Conservation (phyloP, 139 green algal species). For the Cymbomonas tetramitiformis region DNA sequence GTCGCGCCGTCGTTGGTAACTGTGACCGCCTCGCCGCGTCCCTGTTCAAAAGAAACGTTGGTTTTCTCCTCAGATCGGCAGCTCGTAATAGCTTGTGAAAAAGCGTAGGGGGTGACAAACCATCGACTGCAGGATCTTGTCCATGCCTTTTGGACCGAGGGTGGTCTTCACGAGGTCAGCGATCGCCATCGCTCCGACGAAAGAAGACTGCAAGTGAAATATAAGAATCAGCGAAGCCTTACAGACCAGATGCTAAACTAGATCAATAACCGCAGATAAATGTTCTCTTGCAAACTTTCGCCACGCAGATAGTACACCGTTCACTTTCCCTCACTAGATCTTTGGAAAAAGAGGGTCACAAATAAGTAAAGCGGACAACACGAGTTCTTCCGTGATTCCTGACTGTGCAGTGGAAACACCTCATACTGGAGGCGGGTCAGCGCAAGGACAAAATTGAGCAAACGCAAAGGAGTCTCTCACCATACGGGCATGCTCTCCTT, state of each 20-base stretch:
- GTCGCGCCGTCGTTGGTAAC: conserved; percentile 98
- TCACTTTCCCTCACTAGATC: too few species aligned
- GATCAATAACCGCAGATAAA: not conserved
- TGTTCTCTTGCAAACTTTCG: not conserved
- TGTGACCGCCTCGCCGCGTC: conserved; percentile 60
- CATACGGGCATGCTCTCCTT: conserved; percentile 82
- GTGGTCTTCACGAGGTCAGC: conserved; percentile 94
- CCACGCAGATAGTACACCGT: not conserved
- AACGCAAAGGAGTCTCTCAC: too few species aligned
- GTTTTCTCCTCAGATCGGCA: too few species aligned
- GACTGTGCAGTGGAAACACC: too few species aligned
- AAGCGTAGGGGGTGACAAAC: too few species aligned
- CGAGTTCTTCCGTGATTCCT: too few species aligned
- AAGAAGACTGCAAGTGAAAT: conserved; percentile 46
- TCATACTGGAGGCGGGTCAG: too few species aligned
- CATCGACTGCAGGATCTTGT: conserved; percentile 97
- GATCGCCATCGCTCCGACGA: conserved; percentile 92
- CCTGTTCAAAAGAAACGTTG: too few species aligned
- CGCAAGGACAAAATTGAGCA: not conserved
- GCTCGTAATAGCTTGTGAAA: too few species aligned
- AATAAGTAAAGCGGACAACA: too few species aligned
- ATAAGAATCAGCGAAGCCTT: not conserved
- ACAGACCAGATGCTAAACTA: too few species aligned
- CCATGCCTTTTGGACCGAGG: conserved; percentile 82
- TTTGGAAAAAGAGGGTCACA: too few species aligned